Conservation (phyloP, 2,329 filamentous ascomycete species). For the Calonectria hawksworthii region DNA sequence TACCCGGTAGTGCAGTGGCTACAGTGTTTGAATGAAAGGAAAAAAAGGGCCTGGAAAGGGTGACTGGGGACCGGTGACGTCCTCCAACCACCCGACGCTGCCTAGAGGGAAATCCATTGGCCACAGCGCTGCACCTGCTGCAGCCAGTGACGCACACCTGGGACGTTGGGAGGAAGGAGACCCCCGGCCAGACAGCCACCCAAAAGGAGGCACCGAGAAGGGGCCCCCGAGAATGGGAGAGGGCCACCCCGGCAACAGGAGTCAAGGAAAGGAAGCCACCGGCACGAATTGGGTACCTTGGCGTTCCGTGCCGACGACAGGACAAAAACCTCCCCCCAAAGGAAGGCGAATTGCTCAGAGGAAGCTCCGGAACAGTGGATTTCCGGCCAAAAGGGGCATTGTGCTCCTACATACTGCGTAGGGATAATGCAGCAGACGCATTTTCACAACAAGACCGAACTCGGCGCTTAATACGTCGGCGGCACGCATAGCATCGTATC, state of each 20-base stretch:
- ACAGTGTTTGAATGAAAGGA: constrained; percentile 19
- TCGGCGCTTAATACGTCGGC: constrained; percentile 2
- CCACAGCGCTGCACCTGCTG: neutral
- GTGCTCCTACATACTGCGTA: neutral
- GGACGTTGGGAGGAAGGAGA: constrained; percentile 23
- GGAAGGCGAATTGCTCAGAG: neutral
- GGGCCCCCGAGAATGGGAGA: constrained; percentile 19
- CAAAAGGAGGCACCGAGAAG: constrained; percentile 20
- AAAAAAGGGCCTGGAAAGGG: constrained; percentile 7
- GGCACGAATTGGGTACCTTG: constrained; percentile 7
- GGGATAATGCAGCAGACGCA: neutral
- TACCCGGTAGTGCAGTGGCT: constrained; percentile 9
- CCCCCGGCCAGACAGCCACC: constrained; percentile 12
- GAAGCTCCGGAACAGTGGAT: neutral
- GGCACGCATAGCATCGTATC: constrained; percentile 11
- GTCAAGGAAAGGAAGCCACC: neutral
- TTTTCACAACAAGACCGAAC: constrained; percentile 1
- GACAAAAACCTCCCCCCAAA: neutral
- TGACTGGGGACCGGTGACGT: constrained; percentile 26
- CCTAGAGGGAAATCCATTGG: constrained; percentile 16
- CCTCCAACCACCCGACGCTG: constrained; percentile 23
- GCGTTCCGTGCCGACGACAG: constrained; percentile 1
- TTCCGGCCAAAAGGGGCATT: neutral
- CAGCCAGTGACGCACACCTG: constrained; percentile 23
- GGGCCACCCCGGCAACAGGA: constrained; percentile 23